These are phyloP conservation scores for Nannochloropsis oceanica DNA, from an alignment of 108 stramenopile species.

Conservation along the genomic window DNA sequence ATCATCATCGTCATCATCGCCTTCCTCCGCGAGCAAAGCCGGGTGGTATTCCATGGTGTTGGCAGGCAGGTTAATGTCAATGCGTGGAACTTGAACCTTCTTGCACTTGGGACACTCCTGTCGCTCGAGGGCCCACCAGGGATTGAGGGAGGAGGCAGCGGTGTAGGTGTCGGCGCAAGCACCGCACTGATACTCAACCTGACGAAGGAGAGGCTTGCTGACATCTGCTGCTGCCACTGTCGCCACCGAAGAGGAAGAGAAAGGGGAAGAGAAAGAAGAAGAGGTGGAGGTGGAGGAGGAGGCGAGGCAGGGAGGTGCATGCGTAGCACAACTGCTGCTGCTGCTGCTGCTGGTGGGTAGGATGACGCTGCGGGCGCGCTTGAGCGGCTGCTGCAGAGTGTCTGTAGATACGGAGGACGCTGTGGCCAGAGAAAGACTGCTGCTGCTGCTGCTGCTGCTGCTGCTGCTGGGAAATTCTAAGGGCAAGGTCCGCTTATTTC, in stretches of 20 bases:
- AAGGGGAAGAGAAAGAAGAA: no score
- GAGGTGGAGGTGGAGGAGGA: background rate
- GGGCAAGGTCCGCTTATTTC: background rate
- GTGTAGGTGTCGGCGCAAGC: background rate
- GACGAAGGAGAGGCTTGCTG: background rate
- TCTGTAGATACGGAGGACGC: background rate
- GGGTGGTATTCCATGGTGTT: slow-evolving; percentile 76
- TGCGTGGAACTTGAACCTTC: slow-evolving; percentile 46
- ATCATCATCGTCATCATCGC: slow-evolving; percentile 22
- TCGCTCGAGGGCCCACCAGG: slow-evolving; percentile 9
- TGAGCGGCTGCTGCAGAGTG: background rate
- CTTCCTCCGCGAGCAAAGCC: slow-evolving; percentile 58
- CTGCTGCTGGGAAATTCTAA: no score
- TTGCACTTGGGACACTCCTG: slow-evolving; percentile 10
- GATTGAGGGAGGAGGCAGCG: background rate
- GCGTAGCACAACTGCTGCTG: background rate
- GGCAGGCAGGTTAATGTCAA: slow-evolving; percentile 61
- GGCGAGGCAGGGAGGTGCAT: background rate
- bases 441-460: background rate
- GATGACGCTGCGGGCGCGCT: background rate
- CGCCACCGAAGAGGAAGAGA: no score
- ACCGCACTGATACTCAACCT: slow-evolving; percentile 2
- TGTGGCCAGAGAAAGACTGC: background rate
- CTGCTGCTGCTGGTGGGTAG: background rate
- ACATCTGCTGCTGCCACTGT: background rate